phyloP scores from a whole-genome alignment of 169 alveolate species.

The Cryptosporidium viatorum region DNA sequence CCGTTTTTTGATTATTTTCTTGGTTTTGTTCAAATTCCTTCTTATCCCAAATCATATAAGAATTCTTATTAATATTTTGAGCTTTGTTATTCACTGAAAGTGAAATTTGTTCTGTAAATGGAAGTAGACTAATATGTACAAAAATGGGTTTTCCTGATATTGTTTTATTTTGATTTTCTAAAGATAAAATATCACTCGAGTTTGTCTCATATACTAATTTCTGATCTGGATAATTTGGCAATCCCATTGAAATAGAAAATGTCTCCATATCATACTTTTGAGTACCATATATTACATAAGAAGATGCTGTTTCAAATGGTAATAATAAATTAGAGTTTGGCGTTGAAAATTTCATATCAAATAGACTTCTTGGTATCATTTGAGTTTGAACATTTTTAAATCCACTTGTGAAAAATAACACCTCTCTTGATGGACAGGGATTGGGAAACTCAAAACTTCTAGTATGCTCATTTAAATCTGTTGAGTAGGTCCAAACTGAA shows the following conservation, averaged over 20 bases:
- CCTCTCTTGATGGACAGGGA: constrained; percentile 74
- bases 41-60: constrained; percentile 52
- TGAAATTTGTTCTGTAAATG: constrained; percentile 71
- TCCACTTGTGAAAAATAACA: constrained; percentile 65
- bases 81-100: constrained; percentile 63
- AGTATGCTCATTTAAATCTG: constrained; percentile 70
- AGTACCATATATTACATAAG: constrained; percentile 73
- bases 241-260: constrained; percentile 61
- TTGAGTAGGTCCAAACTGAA: constrained; percentile 70
- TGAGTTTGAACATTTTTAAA: constrained; percentile 67
- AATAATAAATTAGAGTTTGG: constrained; percentile 55
- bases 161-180: constrained; percentile 25
- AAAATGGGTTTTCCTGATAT: constrained; percentile 68
- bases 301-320: constrained; percentile 73
- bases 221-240: constrained; percentile 71
- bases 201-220: constrained; percentile 56
- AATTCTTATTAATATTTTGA: constrained; percentile 30
- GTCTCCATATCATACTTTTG: constrained; percentile 60
- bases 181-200: constrained; percentile 35
- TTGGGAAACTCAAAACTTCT: constrained; percentile 73
- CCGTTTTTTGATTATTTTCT: background rate
- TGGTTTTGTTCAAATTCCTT: background rate
- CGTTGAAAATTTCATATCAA: constrained; percentile 58
- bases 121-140: constrained; percentile 53
- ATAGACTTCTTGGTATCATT: constrained; percentile 65